These are phyloP conservation scores for Tulasnella sp. DNA, from an alignment of 768 basidiomycete genomes.

Conservation along the genomic window DNA sequence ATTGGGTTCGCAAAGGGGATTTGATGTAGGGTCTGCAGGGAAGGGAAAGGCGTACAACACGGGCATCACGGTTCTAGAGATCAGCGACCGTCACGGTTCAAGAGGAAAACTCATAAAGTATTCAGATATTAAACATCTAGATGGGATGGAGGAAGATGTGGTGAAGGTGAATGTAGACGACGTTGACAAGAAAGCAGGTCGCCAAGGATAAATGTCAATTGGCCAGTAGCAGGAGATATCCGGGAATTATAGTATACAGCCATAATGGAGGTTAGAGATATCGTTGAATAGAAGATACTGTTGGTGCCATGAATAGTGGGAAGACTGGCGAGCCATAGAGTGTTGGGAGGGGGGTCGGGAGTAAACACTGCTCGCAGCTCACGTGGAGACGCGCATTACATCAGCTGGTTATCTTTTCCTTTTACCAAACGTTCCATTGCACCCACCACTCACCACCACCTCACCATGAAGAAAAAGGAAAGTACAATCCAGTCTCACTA, in stretches of 20 bases:
- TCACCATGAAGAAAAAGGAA: conserved; percentile 33
- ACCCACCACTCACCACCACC: background rate
- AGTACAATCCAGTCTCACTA: background rate
- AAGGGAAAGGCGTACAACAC: background rate
- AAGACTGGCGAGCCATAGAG: no score
- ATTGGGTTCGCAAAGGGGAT: background rate
- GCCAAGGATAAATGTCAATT: background rate
- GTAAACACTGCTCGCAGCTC: background rate
- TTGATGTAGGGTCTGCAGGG: background rate
- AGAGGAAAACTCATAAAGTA: background rate
- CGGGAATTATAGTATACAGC: no score
- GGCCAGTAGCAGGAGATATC: no score
- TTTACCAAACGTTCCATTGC: background rate
- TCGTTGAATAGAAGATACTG: background rate
- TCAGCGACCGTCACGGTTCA: background rate
- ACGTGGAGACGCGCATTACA: background rate
- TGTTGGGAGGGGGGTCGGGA: background rate
- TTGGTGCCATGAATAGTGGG: background rate
- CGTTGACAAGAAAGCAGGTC: background rate
- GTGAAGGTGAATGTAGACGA: conserved; percentile 10
- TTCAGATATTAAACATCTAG: background rate
- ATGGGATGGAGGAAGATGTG: conserved; percentile 1
- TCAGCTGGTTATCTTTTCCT: background rate
- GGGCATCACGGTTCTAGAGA: background rate
- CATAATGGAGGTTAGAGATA: no score